Conservation (phyloP, 2,329 filamentous ascomycete genomes). For the Colletotrichum lupini region DNA sequence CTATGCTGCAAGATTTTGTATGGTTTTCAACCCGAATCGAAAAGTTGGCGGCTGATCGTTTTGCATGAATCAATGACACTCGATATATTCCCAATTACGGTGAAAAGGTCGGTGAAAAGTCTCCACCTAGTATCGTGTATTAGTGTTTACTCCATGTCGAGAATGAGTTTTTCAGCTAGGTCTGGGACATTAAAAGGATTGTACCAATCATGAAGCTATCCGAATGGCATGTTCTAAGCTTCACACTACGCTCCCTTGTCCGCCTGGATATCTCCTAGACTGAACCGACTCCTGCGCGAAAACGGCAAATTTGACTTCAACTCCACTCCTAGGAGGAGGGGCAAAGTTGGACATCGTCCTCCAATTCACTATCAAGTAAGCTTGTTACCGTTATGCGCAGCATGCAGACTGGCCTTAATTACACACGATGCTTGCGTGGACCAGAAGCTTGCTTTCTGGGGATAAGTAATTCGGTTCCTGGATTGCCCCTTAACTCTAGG, state of each 20-base stretch:
- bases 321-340: not conserved
- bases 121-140: no score
- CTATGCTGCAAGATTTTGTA: not conserved
- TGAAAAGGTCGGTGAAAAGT: no score
- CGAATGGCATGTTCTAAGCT: not conserved
- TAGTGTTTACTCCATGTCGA: no score
- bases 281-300: not conserved
- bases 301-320: not conserved
- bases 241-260: not conserved
- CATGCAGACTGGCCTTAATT: not conserved
- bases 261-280: no score
- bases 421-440: slow-evolving; percentile 6
- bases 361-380: not conserved
- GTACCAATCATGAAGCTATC: not conserved
- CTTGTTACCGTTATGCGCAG: slow-evolving; percentile 1
- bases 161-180: not conserved
- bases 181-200: no score
- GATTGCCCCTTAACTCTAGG: not conserved
- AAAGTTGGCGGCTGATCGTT: not conserved
- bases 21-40: not conserved
- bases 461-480: not conserved
- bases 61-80: not conserved
- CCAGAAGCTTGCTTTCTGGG: not conserved
- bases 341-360: not conserved
- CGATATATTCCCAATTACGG: not conserved